phyloP scores from a whole-genome alignment of 768 basidiomycete genomes.

The Mycena metata region DNA sequence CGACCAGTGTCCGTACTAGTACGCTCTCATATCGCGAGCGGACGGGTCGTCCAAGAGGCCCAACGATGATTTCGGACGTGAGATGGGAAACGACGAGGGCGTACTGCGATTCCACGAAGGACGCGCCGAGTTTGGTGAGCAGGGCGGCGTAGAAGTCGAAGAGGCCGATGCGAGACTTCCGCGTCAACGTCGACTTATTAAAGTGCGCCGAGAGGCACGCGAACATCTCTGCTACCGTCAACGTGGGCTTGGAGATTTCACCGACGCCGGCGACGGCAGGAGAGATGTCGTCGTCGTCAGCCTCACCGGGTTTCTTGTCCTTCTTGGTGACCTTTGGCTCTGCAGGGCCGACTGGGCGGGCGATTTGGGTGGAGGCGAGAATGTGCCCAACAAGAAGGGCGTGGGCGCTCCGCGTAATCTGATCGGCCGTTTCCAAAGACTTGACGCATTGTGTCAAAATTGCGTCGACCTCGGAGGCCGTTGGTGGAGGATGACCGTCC shows the following conservation, averaged over 20 bases:
- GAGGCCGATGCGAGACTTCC: conserved; percentile 85
- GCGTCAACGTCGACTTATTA: conserved; percentile 77
- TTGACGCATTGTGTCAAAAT: conserved; percentile 76
- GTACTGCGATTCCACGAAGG: conserved; percentile 89
- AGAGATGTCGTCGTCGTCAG: conserved; percentile 70
- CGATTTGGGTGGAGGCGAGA: conserved; percentile 85
- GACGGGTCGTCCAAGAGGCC: conserved; percentile 62
- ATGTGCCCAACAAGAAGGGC: conserved; percentile 87
- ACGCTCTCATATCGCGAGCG: conserved; percentile 80
- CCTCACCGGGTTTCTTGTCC: conserved; percentile 70
- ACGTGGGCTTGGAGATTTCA: conserved; percentile 75
- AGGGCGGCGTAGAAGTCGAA: conserved; percentile 91
- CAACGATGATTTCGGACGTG: conserved; percentile 79
- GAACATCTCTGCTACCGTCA: conserved; percentile 86
- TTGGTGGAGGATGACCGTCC: conserved; percentile 64
- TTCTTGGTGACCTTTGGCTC: conserved; percentile 64
- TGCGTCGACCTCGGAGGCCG: conserved; percentile 81
- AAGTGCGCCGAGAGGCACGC: conserved; percentile 82
- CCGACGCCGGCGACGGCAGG: conserved; percentile 45
- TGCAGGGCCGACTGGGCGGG: conserved; percentile 60
- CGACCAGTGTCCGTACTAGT: conserved; percentile 78
- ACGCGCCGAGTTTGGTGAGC: conserved; percentile 78
- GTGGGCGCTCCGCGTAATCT: conserved; percentile 55
- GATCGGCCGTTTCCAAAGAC: conserved; percentile 71
- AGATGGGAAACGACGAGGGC: conserved; percentile 83